phyloP scores from a whole-genome alignment of 371 early-diverging fungal species.

The Vairimorpha necatrix region DNA sequence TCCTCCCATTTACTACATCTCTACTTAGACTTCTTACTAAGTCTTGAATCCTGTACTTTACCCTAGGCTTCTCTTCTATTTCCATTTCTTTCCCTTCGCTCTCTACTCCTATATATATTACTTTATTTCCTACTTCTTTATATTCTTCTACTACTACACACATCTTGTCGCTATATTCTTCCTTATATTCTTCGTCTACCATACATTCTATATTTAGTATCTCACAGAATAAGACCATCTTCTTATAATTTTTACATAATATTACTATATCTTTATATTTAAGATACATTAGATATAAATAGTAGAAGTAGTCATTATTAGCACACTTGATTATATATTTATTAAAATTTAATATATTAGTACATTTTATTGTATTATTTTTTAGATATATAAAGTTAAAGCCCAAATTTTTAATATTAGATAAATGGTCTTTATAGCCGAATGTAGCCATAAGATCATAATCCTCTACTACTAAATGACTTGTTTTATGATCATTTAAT shows the following conservation, averaged over 20 bases:
- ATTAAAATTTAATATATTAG: conserved; percentile 8
- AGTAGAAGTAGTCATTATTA: conserved; percentile 24
- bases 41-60: conserved; percentile 38
- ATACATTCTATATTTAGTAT: conserved; percentile 24
- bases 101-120: conserved; percentile 30
- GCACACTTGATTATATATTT: conserved; percentile 20
- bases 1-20: conserved; percentile 37
- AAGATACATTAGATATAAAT: conserved; percentile 11
- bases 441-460: conserved; percentile 12
- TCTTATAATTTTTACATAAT: conserved; percentile 18
- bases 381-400: conserved; percentile 19
- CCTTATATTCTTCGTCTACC: not conserved
- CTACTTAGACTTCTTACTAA: conserved; percentile 20
- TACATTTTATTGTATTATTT: not conserved
- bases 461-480: conserved; percentile 31
- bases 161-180: not conserved
- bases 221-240: conserved; percentile 33
- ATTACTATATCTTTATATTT: conserved; percentile 15
- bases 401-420: not conserved
- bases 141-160: conserved; percentile 15
- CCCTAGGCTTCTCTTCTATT: conserved; percentile 8
- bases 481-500: not conserved
- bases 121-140: conserved; percentile 5
- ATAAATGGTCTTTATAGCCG: conserved; percentile 1
- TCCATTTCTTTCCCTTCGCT: conserved; percentile 11